phyloP scores from a whole-genome alignment of 176 grass and related monocot species.

The Canna indica region DNA sequence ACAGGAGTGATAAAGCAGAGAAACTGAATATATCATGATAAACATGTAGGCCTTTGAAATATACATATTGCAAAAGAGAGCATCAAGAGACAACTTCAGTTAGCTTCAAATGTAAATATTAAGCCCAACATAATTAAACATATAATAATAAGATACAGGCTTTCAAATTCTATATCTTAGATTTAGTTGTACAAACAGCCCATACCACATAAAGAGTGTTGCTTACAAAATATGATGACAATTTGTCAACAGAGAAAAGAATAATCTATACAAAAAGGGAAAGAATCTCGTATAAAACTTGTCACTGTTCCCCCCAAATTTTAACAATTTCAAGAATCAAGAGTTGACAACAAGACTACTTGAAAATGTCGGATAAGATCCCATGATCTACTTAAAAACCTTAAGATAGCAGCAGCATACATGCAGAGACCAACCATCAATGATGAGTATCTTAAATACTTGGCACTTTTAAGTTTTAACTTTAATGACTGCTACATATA shows the following conservation, averaged over 20 bases:
- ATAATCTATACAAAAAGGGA: neutral
- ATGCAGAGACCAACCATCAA: no score
- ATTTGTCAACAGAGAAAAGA: neutral
- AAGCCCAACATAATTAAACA: no score
- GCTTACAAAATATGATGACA: neutral
- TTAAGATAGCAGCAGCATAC: neutral
- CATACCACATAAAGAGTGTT: neutral
- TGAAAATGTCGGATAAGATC: neutral
- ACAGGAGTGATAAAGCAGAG: slow-evolving; percentile 38
- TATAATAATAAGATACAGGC: neutral
- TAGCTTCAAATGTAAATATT: no score
- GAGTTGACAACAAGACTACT: neutral
- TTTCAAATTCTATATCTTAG: neutral
- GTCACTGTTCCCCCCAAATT: no score
- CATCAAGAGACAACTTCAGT: no score
- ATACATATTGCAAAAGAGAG: no score
- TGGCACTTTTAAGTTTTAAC: no score
- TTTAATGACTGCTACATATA: no score
- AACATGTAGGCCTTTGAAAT: neutral
- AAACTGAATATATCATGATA: slow-evolving; percentile 20
- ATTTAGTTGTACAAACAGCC: neutral
- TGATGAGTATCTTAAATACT: no score
- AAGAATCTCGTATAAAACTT: no score
- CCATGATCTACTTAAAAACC: neutral
- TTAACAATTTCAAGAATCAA: no score